Percentiles rank a stretch among this genome's conserved stretches.
phyloP scores from a whole-genome alignment of 345 rosid species.

The Toxicodendron radicans region DNA sequence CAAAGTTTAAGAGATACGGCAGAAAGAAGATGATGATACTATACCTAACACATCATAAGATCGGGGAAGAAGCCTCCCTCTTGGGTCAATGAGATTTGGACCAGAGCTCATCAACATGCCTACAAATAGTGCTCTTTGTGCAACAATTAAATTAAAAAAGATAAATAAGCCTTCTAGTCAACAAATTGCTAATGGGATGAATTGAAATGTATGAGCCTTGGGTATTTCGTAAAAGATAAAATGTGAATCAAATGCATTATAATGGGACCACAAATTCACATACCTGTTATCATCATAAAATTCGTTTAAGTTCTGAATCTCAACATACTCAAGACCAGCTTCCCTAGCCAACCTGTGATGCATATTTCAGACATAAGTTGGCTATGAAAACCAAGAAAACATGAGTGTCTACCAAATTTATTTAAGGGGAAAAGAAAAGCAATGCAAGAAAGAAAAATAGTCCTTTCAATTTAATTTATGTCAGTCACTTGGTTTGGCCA shows the following conservation, averaged over 20 bases:
- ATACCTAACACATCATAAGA: conserved; percentile 79
- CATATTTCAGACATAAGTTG: conserved; percentile 11
- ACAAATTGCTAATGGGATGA: background rate
- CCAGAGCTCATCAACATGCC: conserved; percentile 74
- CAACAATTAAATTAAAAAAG: conserved; percentile 9
- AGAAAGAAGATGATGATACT: conserved; percentile 19
- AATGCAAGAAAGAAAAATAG: background rate
- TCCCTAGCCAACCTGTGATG: conserved; percentile 82
- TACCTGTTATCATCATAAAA: conserved; percentile 94
- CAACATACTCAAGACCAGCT: conserved; percentile 94
- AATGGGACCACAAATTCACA: background rate
- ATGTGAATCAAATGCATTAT: background rate
- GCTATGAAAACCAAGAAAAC: background rate
- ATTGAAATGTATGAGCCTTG: background rate
- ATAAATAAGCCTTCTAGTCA: conserved; percentile 19
- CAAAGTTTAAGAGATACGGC: background rate
- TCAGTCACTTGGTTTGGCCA: background rate
- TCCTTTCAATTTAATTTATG: conserved; percentile 12
- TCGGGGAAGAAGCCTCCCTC: conserved; percentile 92
- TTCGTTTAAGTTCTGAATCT: conserved; percentile 90
- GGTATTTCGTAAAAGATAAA: background rate
- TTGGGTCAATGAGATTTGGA: conserved; percentile 71
- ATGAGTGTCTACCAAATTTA: background rate
- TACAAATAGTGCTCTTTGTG: conserved; percentile 65
- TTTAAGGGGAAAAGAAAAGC: background rate